Evolutionary conservation across 768 basidiomycete genomes (phyloP), one percentile per base, ranked within the genome.

Genomic region (Fistulinella prunicolor): DNA sequence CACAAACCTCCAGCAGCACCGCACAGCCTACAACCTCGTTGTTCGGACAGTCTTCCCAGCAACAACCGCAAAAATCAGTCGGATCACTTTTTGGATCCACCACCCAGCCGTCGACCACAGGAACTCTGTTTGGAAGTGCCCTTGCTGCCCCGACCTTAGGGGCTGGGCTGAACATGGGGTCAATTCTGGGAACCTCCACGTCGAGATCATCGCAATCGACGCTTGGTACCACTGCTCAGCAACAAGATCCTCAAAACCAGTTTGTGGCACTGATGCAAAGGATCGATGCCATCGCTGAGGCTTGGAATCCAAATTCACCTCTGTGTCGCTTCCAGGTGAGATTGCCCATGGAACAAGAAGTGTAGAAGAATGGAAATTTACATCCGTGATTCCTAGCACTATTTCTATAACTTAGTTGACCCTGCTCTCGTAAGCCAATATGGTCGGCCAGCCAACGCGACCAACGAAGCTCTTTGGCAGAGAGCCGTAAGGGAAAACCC

Each of bases 321-420:
- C 74, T 81, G 36, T 91, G 90, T 64, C 77, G 84, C 39, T 94
- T 94, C 66, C 90, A 92, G 71, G 89, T 90, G 50, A 29, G 42
- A 9, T 44, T 14, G 9, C 17, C 50, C 23, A 26, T 26, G 29
- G 6, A 8, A 16, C 19, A n/a, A 16, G 0, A 17, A 19, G 21
- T 28, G 17, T 9, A 19, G 16, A 23, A 23, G 26, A 16, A 50
- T 16, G 12, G 7, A 7, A 35, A 29, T 43, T 59, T 34, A 54
- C 12, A 26, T 26, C 9, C 38, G 6, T 34, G 13, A 36, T 35
- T 32, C 17, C 30, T 46, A 92, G 89, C 79, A 89, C 54, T 81
- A 80, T 53, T 94, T 94, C 56, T 93, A 94, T 64, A 93, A 92
- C 57, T 70, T 89, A 13, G 88, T 92, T 4, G 82, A 86, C 56